phyloP scores from a whole-genome alignment of 2,329 filamentous ascomycete species.

The Monosporascus sp. region DNA sequence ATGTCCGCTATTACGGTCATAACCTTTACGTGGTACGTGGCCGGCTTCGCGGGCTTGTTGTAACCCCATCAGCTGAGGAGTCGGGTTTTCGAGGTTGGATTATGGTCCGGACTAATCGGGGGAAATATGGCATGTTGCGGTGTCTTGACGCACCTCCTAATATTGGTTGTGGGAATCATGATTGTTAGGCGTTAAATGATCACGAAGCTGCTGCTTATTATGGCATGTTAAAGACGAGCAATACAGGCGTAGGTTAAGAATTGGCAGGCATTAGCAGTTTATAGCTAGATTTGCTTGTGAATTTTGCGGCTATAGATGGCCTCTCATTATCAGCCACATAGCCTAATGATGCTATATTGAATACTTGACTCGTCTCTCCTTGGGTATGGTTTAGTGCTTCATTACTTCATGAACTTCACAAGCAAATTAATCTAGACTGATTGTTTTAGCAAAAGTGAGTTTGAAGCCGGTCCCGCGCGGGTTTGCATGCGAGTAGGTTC shows the following conservation, averaged over 20 bases:
- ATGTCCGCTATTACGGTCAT: conserved; percentile 53
- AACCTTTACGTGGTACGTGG: conserved; percentile 61
- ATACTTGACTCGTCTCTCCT: neutral
- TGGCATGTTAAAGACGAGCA: neutral
- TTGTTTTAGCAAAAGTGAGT: neutral
- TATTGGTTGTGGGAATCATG: neutral
- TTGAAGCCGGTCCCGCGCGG: no score
- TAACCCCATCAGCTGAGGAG: conserved; percentile 6
- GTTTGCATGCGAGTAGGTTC: no score
- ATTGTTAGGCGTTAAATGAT: neutral
- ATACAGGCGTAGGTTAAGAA: conserved; percentile 10
- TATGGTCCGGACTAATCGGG: conserved; percentile 7
- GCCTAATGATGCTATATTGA: conserved; percentile 15
- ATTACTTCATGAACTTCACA: no score
- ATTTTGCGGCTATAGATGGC: conserved; percentile 8
- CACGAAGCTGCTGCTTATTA: neutral
- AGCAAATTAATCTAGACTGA: no score
- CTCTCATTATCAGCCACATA: conserved; percentile 10
- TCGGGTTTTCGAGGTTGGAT: neutral
- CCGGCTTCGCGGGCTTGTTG: conserved; percentile 37
- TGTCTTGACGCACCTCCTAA: conserved; percentile 5
- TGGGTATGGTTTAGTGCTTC: no score
- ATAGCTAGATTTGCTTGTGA: conserved; percentile 6
- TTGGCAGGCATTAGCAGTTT: neutral
- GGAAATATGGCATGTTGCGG: conserved; percentile 11